Conservation (phyloP, 1,284 basidiomycete genomes). For the Ganoderma leucocontextum region DNA sequence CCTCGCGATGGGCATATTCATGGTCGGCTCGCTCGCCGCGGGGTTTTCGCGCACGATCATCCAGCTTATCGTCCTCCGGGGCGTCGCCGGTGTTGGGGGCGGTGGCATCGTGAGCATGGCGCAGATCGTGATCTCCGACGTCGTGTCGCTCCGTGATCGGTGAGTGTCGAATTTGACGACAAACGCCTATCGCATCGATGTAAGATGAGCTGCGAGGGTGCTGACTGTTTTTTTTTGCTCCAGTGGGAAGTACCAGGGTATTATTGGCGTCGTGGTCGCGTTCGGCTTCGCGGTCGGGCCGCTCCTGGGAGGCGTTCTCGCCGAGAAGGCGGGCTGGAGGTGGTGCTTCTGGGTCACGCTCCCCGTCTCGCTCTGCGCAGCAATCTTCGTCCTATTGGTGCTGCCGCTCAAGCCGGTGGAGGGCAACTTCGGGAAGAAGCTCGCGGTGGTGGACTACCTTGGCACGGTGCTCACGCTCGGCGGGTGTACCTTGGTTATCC, state of each 20-base stretch:
- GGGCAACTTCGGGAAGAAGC: conserved; percentile 68
- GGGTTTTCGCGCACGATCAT: conserved; percentile 71
- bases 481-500: conserved; percentile 68
- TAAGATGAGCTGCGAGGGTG: not conserved
- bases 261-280: conserved; percentile 62
- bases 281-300: conserved; percentile 63
- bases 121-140: conserved; percentile 72
- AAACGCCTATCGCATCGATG: not conserved
- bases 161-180: conserved; percentile 35
- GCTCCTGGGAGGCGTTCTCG: conserved; percentile 63
- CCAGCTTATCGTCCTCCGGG: conserved; percentile 79
- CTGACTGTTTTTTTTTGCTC: not conserved
- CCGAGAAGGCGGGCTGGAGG: conserved; percentile 68
- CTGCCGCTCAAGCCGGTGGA: conserved; percentile 73
- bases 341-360: conserved; percentile 77
- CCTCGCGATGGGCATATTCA: conserved; percentile 65
- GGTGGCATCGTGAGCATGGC: conserved; percentile 73
- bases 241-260: conserved; percentile 73
- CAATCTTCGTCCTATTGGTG: conserved; percentile 64
- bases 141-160: conserved; percentile 68
- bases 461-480: conserved; percentile 66
- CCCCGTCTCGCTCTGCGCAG: conserved; percentile 61
- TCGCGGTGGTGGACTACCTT: conserved; percentile 74
- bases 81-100: conserved; percentile 71
- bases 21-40: conserved; percentile 66